Conservation (phyloP, 495 filamentous ascomycete species). For the Aspergillus avenaceus region DNA sequence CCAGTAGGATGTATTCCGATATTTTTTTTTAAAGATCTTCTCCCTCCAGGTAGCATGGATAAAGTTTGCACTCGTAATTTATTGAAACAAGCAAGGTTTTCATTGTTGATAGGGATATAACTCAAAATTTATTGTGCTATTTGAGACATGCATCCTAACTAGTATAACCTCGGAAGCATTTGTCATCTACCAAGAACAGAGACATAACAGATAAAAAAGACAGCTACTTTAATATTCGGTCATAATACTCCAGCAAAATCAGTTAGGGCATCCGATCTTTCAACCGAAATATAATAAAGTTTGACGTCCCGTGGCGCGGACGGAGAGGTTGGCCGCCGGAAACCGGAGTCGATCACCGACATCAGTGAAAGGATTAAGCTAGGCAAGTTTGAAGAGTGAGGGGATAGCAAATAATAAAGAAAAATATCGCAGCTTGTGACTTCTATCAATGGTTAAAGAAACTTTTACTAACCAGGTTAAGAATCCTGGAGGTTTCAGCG, state of each 20-base stretch:
- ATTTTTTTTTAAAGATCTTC: no score
- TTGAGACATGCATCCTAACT: no score
- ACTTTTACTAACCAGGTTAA: background rate
- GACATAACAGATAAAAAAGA: no score
- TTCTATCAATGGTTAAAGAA: background rate
- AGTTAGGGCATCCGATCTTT: background rate
- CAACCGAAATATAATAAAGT: background rate
- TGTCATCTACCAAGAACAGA: no score
- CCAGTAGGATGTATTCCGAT: background rate
- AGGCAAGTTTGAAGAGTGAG: no score
- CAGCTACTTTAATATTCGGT: no score
- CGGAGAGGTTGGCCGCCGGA: background rate
- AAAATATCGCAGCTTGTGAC: background rate
- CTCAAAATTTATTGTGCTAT: no score
- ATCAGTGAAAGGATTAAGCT: background rate
- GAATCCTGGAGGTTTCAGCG: slow-evolving; percentile 1
- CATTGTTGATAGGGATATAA: no score
- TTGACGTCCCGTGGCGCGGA: background rate
- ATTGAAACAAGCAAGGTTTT: no score
- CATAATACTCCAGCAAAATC: background rate
- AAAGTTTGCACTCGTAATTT: no score
- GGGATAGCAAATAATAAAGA: background rate
- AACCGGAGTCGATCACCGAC: background rate
- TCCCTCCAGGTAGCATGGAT: no score
- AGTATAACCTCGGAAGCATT: no score